Base-by-base conservation (phyloP, 345 rosid species). In the Mangifera indica region DNA sequence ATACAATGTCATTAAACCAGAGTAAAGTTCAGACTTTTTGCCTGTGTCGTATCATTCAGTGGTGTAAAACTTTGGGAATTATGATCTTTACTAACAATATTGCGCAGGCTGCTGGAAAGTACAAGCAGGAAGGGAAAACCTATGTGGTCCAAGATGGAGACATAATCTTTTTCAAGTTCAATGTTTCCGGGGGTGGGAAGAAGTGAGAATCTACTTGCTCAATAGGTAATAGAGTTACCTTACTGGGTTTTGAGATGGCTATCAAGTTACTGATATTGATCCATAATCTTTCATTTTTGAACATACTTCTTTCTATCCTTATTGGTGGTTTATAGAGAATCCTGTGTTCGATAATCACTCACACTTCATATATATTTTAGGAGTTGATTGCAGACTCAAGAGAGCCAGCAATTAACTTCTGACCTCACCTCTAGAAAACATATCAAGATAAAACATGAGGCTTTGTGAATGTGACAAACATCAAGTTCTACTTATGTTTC, bases 141-240 rank as follows among this genome's bases (percentile, higher is more conserved):
- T 95, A 95, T 67, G 82, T 91, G 52, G 99, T 95, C 54, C 99
- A 88, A 77, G 99, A 95, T 32, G 98, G 94, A 51, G 99, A 95
- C 83, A 32, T 92, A 26, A 92, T 95, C 73, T 91, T 88, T 81
- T 96, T 96, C 88, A 96, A 96, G 90, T 96, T 96, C 79, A 96
- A 95, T 55, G 98, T 93, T 49, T 93, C 98, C 0, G 91, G 98
- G 11, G 98, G 97, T 55, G 99, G 99, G 55, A 96, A 96, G 91
- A 96, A 96, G 84, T 91, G 91, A 89, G 82, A 48, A 6, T 37
- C 10, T 53, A 34, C 29, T 20, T 3, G 17, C 42, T 10, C 7
- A 9, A 10, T 52, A 15, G 37, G 24, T 24, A 44, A 44, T 29
- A 4, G 49, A 48, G 14, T 25, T 49, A 58, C 17, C 37, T 64